A percentile compares a stretch with the other conserved stretches of the same genome.
These are phyloP conservation scores for Ophiognomonia clavigignenti-juglandacearum DNA, from an alignment of 2,329 filamentous ascomycete species.

Conservation along the genomic window DNA sequence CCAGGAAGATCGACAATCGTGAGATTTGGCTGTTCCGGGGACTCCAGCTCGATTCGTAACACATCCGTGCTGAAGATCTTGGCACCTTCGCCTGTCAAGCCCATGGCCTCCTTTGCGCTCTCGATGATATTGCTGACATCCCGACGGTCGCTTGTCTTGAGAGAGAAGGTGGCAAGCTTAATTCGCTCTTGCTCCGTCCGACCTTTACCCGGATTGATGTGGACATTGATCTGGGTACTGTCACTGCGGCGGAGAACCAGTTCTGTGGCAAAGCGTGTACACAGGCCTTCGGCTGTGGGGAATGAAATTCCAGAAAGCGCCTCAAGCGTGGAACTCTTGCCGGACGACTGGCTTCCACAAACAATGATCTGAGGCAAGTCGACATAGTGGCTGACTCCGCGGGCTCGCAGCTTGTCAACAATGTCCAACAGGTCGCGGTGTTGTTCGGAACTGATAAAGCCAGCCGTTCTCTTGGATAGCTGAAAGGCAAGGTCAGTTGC, in stretches of 20 bases:
- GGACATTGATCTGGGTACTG: conserved; percentile 28
- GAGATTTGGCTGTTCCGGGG: conserved; percentile 44
- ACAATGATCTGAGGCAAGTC: conserved; percentile 37
- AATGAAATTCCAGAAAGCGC: conserved; percentile 57
- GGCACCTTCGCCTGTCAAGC: conserved; percentile 27
- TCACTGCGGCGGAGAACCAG: conserved; percentile 47
- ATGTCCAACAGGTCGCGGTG: conserved; percentile 27
- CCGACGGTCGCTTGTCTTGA: conserved; percentile 14
- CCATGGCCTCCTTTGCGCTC: conserved; percentile 43
- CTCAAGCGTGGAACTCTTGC: conserved; percentile 54
- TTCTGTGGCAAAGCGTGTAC: conserved; percentile 60
- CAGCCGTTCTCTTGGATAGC: conserved; percentile 18
- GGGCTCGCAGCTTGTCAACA: conserved; percentile 26
- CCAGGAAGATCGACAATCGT: conserved; percentile 58
- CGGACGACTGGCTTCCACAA: conserved; percentile 49
- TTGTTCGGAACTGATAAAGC: conserved; percentile 26
- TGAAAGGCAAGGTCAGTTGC: not conserved
- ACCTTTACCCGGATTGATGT: conserved; percentile 30
- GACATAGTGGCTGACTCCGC: conserved; percentile 26
- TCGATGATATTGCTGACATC: conserved; percentile 32
- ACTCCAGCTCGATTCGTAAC: conserved; percentile 42
- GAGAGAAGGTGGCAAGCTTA: conserved; percentile 23
- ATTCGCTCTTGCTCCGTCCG: conserved; percentile 23
- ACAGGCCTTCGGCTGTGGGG: conserved; percentile 52
- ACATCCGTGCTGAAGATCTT: conserved; percentile 41